Base-by-base conservation (phyloP, 1,284 basidiomycete species). In the Cutaneotrichosporon sp. region DNA sequence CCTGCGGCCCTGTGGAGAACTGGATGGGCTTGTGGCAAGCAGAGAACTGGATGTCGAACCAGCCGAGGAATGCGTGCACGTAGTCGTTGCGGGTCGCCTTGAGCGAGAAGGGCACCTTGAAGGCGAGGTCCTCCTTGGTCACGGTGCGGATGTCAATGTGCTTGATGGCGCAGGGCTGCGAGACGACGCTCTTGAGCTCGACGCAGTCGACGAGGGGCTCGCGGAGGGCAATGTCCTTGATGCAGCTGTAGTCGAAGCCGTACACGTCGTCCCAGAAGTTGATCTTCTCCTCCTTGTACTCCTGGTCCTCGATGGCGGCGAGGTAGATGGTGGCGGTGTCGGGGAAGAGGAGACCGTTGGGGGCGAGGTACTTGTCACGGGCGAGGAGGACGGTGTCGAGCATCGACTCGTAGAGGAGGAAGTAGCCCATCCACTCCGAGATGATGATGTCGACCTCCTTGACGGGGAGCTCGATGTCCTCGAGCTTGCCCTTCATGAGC, bases 221-320 rank as follows among this genome's bases (percentile, higher is more conserved):
- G 51, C 90, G 87, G 58, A 99, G 83, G 4, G 97, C 97, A 74
- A 99, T 97, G 77, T 97, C 94, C 81, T 99, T 98, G 85, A 99
- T 99, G 81, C 95, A 98, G 51, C 93, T 97, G 82, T 94, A 99
- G 82, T 99, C 94, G 79, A 99, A 99, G 47, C 97, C 97, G 80
- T 99, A 99, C 31, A 99, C 97, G 73, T 98, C 95, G 78, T 98
- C 95, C 97, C 97, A 99, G 84, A 97, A 97, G 81, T 94, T 94
- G 77, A 99, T 99, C 82, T 99, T 99, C 81, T 99, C 95, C 71
- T 99, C 95, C 81, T 99, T 99, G 86, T 99, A 99, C 67, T 99
- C 97, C 75, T 95, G 90, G 80, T 99, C 97, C 81, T 99, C 97
- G 74, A 99, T 98, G 46, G 94, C 97, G 47, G 95, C 95, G 60